Conservation (phyloP, 768 basidiomycete genomes). For the Trichaptum fuscoviolaceum region DNA sequence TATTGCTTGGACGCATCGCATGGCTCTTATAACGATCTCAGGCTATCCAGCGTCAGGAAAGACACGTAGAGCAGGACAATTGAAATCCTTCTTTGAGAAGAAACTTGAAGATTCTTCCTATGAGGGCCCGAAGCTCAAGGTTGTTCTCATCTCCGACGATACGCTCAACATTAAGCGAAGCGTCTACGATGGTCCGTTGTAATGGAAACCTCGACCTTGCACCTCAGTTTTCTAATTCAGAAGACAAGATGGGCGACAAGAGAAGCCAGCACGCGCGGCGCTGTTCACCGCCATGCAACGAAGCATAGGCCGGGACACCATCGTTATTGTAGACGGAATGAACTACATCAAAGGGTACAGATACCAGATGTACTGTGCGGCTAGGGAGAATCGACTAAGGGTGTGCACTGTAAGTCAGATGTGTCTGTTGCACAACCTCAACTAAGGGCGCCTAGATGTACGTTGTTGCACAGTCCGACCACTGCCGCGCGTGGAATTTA, state of each 20-base stretch:
- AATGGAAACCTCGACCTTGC: neutral
- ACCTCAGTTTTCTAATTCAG: constrained; percentile 5
- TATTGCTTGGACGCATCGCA: constrained; percentile 22
- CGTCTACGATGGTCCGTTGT: constrained; percentile 66
- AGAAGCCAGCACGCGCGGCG: constrained; percentile 84
- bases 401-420: constrained; percentile 72
- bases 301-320: constrained; percentile 60
- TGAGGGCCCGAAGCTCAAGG: constrained; percentile 42
- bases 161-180: constrained; percentile 54
- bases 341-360: constrained; percentile 99
- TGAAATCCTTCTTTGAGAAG: constrained; percentile 50
- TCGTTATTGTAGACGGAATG: constrained; percentile 84
- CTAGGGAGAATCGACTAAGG: constrained; percentile 78
- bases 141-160: constrained; percentile 68
- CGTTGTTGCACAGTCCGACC: constrained; percentile 67
- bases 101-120: constrained; percentile 47
- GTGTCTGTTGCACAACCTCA: neutral
- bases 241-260: constrained; percentile 60
- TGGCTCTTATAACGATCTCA: constrained; percentile 90
- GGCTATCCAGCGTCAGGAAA: constrained; percentile 91
- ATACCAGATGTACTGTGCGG: constrained; percentile 97
- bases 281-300: constrained; percentile 83
- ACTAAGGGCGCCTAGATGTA: constrained; percentile 48
- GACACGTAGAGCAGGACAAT: constrained; percentile 60
- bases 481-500: constrained; percentile 74